A percentile compares a stretch with the other conserved stretches of the same genome.
phyloP scores from a whole-genome alignment of 1,139 yeast species.

The Geotrichum reessii region DNA sequence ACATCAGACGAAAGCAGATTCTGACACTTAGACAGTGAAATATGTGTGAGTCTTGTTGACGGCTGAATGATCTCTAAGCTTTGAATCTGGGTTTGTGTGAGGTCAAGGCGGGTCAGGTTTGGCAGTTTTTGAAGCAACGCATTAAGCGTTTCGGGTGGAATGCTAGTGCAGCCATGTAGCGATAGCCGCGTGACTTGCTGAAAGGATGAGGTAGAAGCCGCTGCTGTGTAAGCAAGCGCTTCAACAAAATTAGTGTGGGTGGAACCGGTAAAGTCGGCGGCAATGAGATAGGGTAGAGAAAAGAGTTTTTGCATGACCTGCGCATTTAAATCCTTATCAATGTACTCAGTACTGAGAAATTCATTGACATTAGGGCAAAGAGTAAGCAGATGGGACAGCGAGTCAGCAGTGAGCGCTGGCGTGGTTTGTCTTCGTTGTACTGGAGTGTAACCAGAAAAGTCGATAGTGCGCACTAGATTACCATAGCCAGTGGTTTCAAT shows the following conservation, averaged over 20 bases:
- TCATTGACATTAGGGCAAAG: constrained; percentile 65
- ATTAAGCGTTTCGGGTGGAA: constrained; percentile 52
- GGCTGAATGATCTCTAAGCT: constrained; percentile 50
- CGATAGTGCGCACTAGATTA: constrained; percentile 66
- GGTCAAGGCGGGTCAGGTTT: constrained; percentile 62
- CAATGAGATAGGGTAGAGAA: constrained; percentile 53
- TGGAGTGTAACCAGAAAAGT: constrained; percentile 83
- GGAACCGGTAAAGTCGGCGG: constrained; percentile 86
- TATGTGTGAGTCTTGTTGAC: constrained; percentile 60
- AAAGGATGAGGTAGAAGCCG: neutral
- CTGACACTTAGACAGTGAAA: constrained; percentile 74
- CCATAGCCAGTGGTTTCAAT: constrained; percentile 53
- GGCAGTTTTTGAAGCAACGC: constrained; percentile 55
- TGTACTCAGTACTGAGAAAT: constrained; percentile 77
- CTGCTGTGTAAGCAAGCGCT: constrained; percentile 33
- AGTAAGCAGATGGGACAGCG: constrained; percentile 47
- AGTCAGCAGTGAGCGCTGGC: constrained; percentile 51
- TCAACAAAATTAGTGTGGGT: constrained; percentile 58
- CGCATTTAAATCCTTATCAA: constrained; percentile 74
- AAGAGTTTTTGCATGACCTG: constrained; percentile 45
- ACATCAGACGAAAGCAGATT: constrained; percentile 69
- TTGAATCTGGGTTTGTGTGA: constrained; percentile 74
- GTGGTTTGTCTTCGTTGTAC: constrained; percentile 88
- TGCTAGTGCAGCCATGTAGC: constrained; percentile 82
- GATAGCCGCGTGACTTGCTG: constrained; percentile 52